phyloP scores from a whole-genome alignment of 106 monocot genomes.

The Acanthochlamys bracteata region DNA sequence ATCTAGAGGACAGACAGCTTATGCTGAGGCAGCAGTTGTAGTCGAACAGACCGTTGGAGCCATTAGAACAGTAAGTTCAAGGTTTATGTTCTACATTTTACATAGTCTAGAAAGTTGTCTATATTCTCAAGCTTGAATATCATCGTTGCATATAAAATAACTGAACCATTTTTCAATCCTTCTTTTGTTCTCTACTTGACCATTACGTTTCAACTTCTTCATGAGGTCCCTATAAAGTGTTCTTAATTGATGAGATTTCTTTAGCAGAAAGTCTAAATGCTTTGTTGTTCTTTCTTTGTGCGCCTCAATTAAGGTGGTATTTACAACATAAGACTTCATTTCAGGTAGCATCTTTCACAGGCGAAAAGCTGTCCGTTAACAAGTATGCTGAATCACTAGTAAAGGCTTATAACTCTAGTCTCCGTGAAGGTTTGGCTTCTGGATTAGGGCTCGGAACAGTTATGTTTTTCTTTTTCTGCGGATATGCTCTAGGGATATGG shows the following conservation, averaged over 20 bases:
- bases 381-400: constrained; percentile 44
- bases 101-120: too few species aligned
- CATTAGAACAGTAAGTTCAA: constrained; percentile 40
- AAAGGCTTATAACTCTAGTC: constrained; percentile 35
- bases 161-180: too few species aligned
- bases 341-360: constrained; percentile 80
- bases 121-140: too few species aligned
- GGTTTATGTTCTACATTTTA: neutral
- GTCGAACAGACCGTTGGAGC: constrained; percentile 46
- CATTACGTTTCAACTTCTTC: too few species aligned
- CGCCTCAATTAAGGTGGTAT: neutral
- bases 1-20: constrained; percentile 40
- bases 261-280: too few species aligned
- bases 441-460: constrained; percentile 49
- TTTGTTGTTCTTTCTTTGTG: too few species aligned
- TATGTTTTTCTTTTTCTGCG: constrained; percentile 28
- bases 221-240: too few species aligned
- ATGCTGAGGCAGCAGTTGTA: constrained; percentile 37
- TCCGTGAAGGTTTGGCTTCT: constrained; percentile 46
- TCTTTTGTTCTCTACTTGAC: too few species aligned
- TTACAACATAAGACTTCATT: neutral
- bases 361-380: constrained; percentile 45
- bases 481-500: constrained; percentile 56
- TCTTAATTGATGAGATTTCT: too few species aligned
- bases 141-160: too few species aligned